These are phyloP conservation scores for Madurella mycetomatis DNA, from an alignment of 2,329 filamentous ascomycete species.

Conservation along the genomic window DNA sequence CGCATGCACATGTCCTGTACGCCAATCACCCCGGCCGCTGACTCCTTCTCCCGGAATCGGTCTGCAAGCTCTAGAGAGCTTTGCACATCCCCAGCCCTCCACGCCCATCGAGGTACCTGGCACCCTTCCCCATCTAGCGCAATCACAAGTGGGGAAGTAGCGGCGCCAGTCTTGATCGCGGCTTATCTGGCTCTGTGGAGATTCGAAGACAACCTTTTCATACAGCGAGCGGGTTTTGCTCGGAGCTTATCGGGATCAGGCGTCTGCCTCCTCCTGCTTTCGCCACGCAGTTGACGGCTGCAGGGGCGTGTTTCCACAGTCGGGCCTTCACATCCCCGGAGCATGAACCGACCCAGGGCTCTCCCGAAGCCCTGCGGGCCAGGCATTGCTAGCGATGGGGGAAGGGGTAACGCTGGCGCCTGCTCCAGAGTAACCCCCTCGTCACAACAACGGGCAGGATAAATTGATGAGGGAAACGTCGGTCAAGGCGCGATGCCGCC, in stretches of 20 bases:
- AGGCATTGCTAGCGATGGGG: too few relatives aligned
- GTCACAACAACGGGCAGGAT: background rate
- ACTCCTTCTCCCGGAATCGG: background rate
- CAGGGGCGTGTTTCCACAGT: too few relatives aligned
- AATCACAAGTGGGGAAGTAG: too few relatives aligned
- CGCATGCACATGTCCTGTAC: conserved; percentile 6
- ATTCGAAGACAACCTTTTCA: background rate
- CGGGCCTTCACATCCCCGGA: too few relatives aligned
- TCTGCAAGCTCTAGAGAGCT: background rate
- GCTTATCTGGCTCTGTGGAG: conserved; percentile 13
- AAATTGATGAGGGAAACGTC: background rate
- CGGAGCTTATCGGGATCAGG: conserved; percentile 12
- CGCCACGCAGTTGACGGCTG: too few relatives aligned
- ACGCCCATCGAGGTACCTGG: background rate
- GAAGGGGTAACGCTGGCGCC: too few relatives aligned
- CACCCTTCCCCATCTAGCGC: background rate
- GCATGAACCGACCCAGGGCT: too few relatives aligned
- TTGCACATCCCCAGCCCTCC: background rate
- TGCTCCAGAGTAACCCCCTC: background rate
- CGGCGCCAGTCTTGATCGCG: background rate
- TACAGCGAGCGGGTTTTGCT: background rate
- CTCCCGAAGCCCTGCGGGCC: too few relatives aligned
- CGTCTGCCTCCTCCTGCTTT: too few relatives aligned
- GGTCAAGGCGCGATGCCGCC: conserved; percentile 7
- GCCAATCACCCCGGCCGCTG: background rate